Evolutionary conservation across 371 early-diverging fungal genomes (phyloP), one percentile per base, ranked within the genome.

Genomic region (Syncephalastrum monosporum): DNA sequence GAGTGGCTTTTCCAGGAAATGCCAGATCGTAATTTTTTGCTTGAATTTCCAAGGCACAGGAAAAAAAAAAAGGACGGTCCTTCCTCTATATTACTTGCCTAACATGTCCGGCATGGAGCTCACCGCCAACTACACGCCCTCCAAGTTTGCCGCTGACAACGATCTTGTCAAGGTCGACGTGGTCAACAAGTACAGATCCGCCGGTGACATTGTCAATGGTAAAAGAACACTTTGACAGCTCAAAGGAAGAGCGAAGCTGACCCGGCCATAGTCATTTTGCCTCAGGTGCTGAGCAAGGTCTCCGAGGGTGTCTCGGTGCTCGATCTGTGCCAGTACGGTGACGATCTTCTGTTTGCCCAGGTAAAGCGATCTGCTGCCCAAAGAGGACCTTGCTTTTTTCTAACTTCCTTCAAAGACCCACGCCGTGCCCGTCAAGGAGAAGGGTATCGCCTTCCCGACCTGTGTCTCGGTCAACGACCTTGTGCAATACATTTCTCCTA

Each of bases 381-480:
- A 29, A 42, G 23, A 15, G 38, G 21, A 21, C 21, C 21, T 21
- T 21, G 21, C 21, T 33, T 25, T 33, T 25, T 23, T 3, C 53
- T 53, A 21, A 53, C 23, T 19, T 4, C 0, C n/a, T n/a, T 16
- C 56, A 47, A 74, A 87, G 88, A 84, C 90, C 12, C 63, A 73
- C 47, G 84, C 82, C 43, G 82, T 89, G 47, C 79, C 88, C 73
- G 52, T 58, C 53, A 29, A 86, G 10, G 93, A 93, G 66, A 89
- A 91, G 65, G 96, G 95, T 42, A 81, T 93, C 56, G 88, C 96
- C 42, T 77, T 89, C 55, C 95, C 96, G 21, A 94, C 95, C 17
- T 88, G 86, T 71, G 69, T 94, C 21, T 83, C 85, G 16, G 84
- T 94, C 63, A 94, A 95, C 80, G 82, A 90, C 62, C 63, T 85